Evolutionary conservation across 1,284 basidiomycete genomes (phyloP), one percentile per base, ranked within the genome.

Genomic region (Pisolithus thermaeus): DNA sequence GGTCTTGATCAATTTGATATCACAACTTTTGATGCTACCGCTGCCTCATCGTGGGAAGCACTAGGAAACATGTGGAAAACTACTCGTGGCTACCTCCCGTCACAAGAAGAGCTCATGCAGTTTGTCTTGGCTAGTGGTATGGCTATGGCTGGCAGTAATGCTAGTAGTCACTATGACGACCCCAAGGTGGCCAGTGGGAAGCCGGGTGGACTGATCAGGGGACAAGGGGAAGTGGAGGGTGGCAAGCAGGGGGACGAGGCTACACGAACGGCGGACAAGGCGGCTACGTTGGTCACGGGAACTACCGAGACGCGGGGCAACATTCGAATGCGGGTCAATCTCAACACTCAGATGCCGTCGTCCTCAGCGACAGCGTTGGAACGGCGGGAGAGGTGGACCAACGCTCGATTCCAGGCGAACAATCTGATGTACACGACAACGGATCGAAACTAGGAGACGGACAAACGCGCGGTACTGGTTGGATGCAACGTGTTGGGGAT

Each of bases 71-170:
- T 85, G 72, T 90, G 86, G 85, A 69, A 76, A 59, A 72, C 73
- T 50, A 83, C 84, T 52, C 70, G 86, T 65, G 84, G 84, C 37
- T 75, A 77, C 59, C 46, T 73, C 58, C 87, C 87, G 27, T 76
- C 84, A 52, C 80, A 83, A 60, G 83, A 87, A 61, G 76, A 88
- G 59, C 77, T 90, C 56, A 81, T 87, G 81, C 76, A 81, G 63
- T 84, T 84, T 63, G 73, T 86, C 53, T 75, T 87, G 72, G 49
- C 68, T 40, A 61, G 61, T 46, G 70, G 66, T 52, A 69, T 68
- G 58, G 61, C 61, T 49, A 60, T 63, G 35, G 57, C 65, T 43
- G 64, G 59, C 23, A 32, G 52, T 46, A 30, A 52, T 46, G 42
- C 53, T 25, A 39, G 52, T 18, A 51, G 52, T 37, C 58, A 52